A percentile compares a stretch with the other conserved stretches of the same genome.
These are phyloP conservation scores for Cucurbitaria berberidis DNA, from an alignment of 2,329 filamentous ascomycete genomes.

Conservation along the genomic window DNA sequence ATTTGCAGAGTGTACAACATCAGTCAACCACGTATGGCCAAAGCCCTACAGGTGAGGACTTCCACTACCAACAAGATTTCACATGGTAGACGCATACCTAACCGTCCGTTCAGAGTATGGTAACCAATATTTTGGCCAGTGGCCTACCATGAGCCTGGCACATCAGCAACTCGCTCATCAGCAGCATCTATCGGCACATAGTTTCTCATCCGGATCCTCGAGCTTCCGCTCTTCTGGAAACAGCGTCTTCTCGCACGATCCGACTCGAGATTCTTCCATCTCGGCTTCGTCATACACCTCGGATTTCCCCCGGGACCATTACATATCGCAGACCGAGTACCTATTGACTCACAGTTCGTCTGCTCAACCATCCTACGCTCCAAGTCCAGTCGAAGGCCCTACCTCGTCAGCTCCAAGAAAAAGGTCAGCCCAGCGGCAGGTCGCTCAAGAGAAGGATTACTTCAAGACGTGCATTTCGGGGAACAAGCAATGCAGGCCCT, in stretches of 20 bases:
- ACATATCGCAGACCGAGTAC: slow-evolving; percentile 18
- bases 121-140: slow-evolving; percentile 9
- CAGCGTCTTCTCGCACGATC: slow-evolving; percentile 26
- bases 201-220: slow-evolving; percentile 25
- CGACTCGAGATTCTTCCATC: slow-evolving; percentile 25
- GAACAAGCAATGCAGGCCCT: slow-evolving; percentile 26
- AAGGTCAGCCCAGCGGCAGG: slow-evolving; percentile 12
- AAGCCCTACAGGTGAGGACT: slow-evolving; percentile 14
- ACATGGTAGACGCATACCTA: not conserved
- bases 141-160: slow-evolving; percentile 8
- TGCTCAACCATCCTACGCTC: not conserved
- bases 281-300: slow-evolving; percentile 31
- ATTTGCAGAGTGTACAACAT: slow-evolving; percentile 11
- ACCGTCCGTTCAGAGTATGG: slow-evolving; percentile 15
- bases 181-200: slow-evolving; percentile 25
- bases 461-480: slow-evolving; percentile 41
- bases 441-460: slow-evolving; percentile 21
- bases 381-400: slow-evolving; percentile 7
- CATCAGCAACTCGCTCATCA: slow-evolving; percentile 13
- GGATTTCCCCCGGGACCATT: slow-evolving; percentile 14
- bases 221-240: slow-evolving; percentile 22
- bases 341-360: slow-evolving; percentile 7
- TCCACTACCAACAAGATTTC: not conserved
- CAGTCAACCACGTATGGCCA: slow-evolving; percentile 8
- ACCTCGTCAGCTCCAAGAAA: slow-evolving; percentile 2